Percentiles rank a stretch among this genome's conserved stretches.
These are phyloP conservation scores for Suillus occidentalis DNA, from an alignment of 768 basidiomycete genomes.

Conservation along the genomic window DNA sequence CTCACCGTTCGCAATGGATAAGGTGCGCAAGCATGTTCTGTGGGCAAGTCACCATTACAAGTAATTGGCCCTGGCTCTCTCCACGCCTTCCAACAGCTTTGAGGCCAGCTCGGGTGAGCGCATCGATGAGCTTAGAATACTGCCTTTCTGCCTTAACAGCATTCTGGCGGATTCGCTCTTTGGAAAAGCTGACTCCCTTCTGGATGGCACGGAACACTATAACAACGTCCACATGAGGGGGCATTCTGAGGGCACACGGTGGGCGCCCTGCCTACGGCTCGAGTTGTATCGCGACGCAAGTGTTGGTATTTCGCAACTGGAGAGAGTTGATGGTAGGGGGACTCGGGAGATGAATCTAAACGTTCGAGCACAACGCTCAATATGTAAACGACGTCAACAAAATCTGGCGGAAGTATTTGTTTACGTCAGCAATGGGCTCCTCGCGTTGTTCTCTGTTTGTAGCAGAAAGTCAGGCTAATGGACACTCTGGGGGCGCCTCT, in stretches of 20 bases:
- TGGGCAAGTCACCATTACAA: constrained; percentile 76
- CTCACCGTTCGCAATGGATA: constrained; percentile 74
- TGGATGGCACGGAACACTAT: constrained; percentile 63
- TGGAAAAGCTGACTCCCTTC: constrained; percentile 42
- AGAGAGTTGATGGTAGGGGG: not conserved
- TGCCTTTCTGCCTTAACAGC: constrained; percentile 66
- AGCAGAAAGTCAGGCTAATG: too few relatives aligned
- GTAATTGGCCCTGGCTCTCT: constrained; percentile 70
- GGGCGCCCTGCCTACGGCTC: not conserved
- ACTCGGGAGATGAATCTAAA: not conserved
- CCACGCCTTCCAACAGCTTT: constrained; percentile 75
- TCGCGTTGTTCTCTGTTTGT: not conserved
- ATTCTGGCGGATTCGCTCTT: constrained; percentile 61
- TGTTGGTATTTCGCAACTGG: not conserved
- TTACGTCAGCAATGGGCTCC: not conserved
- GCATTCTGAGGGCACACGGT: constrained; percentile 26
- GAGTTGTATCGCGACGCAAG: not conserved
- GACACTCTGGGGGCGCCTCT: too few relatives aligned
- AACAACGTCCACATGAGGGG: constrained; percentile 70
- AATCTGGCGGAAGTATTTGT: not conserved
- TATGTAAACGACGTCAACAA: not conserved
- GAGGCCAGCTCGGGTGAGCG: constrained; percentile 62
- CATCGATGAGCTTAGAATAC: constrained; percentile 62
- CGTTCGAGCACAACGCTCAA: not conserved
- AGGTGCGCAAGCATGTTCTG: constrained; percentile 59